Percentiles rank a stretch among this genome's conserved stretches.
phyloP scores from a whole-genome alignment of 1,139 yeast genomes.

The Zygoascus meyerae region DNA sequence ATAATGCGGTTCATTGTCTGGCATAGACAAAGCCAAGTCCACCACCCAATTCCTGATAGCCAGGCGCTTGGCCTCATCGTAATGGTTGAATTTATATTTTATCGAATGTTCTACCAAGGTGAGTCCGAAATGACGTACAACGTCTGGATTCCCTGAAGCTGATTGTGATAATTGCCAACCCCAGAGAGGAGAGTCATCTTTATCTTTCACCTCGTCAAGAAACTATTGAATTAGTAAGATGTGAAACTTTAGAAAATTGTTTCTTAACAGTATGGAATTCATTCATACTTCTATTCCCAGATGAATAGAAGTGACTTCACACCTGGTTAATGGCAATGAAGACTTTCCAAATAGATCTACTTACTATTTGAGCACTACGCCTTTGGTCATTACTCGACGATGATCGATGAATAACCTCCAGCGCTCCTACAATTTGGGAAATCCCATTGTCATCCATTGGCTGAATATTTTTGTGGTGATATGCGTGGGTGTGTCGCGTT shows the following conservation, averaged over 20 bases:
- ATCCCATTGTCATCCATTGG: conserved; percentile 28
- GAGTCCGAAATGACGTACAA: conserved; percentile 86
- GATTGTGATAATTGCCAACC: conserved; percentile 72
- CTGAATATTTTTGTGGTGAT: not conserved
- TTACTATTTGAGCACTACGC: conserved; percentile 38
- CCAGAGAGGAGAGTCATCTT: conserved; percentile 85
- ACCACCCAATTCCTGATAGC: conserved; percentile 81
- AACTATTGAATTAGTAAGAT: conserved; percentile 37
- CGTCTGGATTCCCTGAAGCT: conserved; percentile 46
- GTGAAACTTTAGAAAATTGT: not conserved
- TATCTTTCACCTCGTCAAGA: conserved; percentile 66
- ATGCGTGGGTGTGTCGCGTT: no score
- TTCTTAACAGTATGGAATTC: no score
- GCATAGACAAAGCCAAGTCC: conserved; percentile 60
- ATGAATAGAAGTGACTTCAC: not conserved
- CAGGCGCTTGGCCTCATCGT: conserved; percentile 56
- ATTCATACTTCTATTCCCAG: not conserved
- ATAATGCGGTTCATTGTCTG: conserved; percentile 74
- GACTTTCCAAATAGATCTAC: conserved; percentile 15
- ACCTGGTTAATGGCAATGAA: not conserved
- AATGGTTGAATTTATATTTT: conserved; percentile 47
- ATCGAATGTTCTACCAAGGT: conserved; percentile 73
- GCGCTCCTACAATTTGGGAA: conserved; percentile 55
- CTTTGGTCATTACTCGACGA: conserved; percentile 51
- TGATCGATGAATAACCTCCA: conserved; percentile 49